Base-by-base conservation (phyloP, 345 rosid species). In the Erucastrum elatum region DNA sequence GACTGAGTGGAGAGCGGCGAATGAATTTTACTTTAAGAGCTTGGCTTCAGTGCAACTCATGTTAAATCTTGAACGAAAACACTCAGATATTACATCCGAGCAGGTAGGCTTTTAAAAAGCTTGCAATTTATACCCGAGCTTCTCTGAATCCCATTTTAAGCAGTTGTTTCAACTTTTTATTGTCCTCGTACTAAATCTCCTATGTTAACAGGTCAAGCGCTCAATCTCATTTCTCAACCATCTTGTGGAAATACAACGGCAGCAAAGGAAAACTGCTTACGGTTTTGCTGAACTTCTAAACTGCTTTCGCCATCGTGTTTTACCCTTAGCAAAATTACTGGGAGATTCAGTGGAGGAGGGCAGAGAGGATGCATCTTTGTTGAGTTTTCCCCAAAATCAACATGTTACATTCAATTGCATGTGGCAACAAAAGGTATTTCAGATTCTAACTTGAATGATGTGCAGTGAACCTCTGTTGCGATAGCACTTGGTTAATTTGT, bases 401-500 rank as follows among this genome's bases (percentile, higher is more conserved):
- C 75, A 70, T 76, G 77, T 88, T 39, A 79, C 83, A 74, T 66
- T 85, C 49, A 83, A 82, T 62, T 87, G 91, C 81, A 53, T 93
- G 86, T 90, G 97, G 96, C 88, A 69, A 77, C 98, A 95, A 72
- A 95, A 95, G 93, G 99, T 90, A 79, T 68, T 74, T 56, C 63
- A 29, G 60, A 71, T 59, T 70, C 26, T 33, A 74, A 59, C 71
- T 66, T 71, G 44, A 64, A 70, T 66, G 70, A 17, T 81, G 49
- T 67, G 62, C 51, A 21, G 10, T 66, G 64, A 71, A 60, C 41
- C 30, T 35, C 41, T 71, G 27, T 75, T 76, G 60, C 73, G 66
- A 67, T 60, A 70, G 49, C 49, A 56, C 33, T 71, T 33, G 16
- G n/a, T 61, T 76, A 76, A 82, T 35, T 13, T 72, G 59, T 69